These are phyloP conservation scores for Globisporangium solare DNA, from an alignment of 352 stramenopile genomes.

Conservation along the genomic window DNA sequence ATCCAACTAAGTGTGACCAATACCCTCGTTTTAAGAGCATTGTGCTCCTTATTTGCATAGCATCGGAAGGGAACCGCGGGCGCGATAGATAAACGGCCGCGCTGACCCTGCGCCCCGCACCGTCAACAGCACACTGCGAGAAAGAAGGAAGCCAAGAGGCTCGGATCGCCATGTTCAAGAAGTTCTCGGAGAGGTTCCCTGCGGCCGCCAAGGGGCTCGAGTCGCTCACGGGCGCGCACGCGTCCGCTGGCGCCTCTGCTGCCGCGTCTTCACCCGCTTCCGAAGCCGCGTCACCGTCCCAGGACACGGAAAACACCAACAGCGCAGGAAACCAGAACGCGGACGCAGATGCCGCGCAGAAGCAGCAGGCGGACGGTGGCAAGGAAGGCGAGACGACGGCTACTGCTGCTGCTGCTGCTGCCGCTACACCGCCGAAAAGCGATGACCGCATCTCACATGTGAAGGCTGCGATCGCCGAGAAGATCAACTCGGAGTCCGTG, in stretches of 20 bases:
- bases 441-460: constrained; percentile 44
- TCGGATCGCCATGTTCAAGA: constrained; percentile 59
- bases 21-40: too few relatives aligned
- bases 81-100: neutral
- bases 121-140: neutral
- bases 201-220: constrained; percentile 63
- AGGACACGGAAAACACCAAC: constrained; percentile 6
- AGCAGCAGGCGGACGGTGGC: neutral
- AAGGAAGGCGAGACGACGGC: constrained; percentile 1
- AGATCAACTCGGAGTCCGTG: constrained; percentile 66
- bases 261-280: constrained; percentile 16
- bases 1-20: too few relatives aligned
- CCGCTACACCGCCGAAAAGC: constrained; percentile 14
- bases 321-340: neutral
- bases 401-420: neutral
- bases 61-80: neutral
- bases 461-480: constrained; percentile 52
- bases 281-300: neutral
- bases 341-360: neutral
- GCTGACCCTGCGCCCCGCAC: neutral
- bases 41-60: neutral
- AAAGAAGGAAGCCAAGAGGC: neutral
- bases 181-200: constrained; percentile 71
- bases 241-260: constrained; percentile 9
- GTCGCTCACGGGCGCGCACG: constrained; percentile 33